A percentile compares a stretch with the other conserved stretches of the same genome.
These are phyloP conservation scores for Craterostigma plantagineum DNA, from an alignment of 257 asterid species.

Conservation along the genomic window DNA sequence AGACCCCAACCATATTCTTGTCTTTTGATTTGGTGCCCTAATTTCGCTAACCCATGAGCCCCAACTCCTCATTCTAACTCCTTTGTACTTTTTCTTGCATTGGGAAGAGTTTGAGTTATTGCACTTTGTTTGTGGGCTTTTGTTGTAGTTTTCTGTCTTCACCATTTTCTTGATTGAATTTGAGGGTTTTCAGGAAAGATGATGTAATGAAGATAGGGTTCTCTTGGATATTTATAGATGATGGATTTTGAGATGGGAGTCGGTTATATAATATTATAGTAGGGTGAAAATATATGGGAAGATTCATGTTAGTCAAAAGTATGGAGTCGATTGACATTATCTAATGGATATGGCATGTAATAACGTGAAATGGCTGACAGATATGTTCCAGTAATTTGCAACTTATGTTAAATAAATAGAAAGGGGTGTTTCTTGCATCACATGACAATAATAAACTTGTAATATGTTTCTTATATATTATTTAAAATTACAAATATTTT, in stretches of 20 bases:
- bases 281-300: neutral
- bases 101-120: constrained; percentile 1
- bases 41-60: constrained; percentile 48
- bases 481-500: too few relatives aligned
- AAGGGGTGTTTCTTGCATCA: constrained; percentile 7
- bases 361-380: constrained; percentile 44
- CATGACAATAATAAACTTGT: constrained; percentile 13
- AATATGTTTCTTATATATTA: too few relatives aligned
- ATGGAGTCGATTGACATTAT: constrained; percentile 2
- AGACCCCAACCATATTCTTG: constrained; percentile 90
- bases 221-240: too few relatives aligned
- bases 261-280: too few relatives aligned
- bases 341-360: constrained; percentile 11
- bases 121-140: neutral
- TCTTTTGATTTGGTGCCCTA: constrained; percentile 85
- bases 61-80: constrained; percentile 87
- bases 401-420: constrained; percentile 1
- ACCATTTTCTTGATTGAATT: constrained; percentile 42
- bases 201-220: neutral
- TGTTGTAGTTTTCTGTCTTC: constrained; percentile 26
- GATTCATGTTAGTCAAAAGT: constrained; percentile 23
- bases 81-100: constrained; percentile 66
- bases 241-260: too few relatives aligned
- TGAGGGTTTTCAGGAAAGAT: neutral
- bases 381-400: constrained; percentile 23